Evolutionary conservation across 2,329 filamentous ascomycete species (phyloP).

Genomic region (Diaporthe destruens): DNA sequence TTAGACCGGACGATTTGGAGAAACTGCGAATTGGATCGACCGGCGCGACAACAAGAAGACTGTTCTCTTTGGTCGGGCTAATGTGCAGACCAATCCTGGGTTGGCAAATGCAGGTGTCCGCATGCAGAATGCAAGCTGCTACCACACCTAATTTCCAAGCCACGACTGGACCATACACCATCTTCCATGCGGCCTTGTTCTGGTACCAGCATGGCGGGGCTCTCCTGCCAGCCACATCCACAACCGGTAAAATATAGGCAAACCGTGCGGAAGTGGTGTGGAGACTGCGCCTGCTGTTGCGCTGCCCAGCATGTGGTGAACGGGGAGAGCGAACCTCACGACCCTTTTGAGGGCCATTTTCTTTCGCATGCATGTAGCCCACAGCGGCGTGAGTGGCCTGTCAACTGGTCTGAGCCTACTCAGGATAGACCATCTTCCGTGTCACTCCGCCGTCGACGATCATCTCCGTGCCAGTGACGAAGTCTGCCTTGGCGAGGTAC

Average conservation of each 20-base stretch:
- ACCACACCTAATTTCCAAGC: background rate
- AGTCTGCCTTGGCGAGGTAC: slow-evolving; percentile 47
- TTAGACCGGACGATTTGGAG: background rate
- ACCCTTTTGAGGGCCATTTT: background rate
- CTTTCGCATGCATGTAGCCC: background rate
- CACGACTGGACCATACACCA: background rate
- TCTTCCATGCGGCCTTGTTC: background rate
- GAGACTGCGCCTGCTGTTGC: background rate
- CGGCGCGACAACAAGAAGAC: background rate
- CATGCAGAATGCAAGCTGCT: slow-evolving; percentile 9
- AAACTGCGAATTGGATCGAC: slow-evolving; percentile 9
- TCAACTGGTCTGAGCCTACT: slow-evolving; percentile 42
- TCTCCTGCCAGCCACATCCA: background rate
- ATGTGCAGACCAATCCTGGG: slow-evolving; percentile 5
- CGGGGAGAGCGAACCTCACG: background rate
- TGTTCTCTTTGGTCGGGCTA: background rate
- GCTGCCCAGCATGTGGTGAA: background rate
- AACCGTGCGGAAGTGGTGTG: background rate
- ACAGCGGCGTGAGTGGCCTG: background rate
- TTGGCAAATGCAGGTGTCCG: background rate
- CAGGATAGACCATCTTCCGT: slow-evolving; percentile 50
- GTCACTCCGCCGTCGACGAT: slow-evolving; percentile 50
- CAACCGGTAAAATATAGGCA: background rate
- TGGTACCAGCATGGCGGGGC: background rate
- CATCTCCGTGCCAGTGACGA: slow-evolving; percentile 49